phyloP scores from a whole-genome alignment of 495 filamentous ascomycete species.

The Hyaloscypha variabilis region DNA sequence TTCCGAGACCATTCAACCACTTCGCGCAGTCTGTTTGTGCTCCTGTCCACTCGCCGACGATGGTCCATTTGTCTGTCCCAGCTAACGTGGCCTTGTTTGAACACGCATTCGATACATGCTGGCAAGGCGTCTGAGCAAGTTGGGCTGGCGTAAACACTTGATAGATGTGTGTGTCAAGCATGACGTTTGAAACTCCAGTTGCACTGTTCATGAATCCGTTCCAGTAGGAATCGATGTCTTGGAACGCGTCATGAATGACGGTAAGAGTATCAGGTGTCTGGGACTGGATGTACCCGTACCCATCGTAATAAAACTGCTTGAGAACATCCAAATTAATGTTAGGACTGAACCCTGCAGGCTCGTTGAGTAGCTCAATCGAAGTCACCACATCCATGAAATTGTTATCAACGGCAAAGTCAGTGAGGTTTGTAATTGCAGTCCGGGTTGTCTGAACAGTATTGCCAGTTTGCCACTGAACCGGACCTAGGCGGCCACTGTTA shows the following conservation, averaged over 20 bases:
- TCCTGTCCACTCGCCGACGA: conserved; percentile 72
- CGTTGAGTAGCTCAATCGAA: conserved; percentile 74
- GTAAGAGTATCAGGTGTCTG: conserved; percentile 57
- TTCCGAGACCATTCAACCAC: conserved; percentile 69
- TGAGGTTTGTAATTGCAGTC: conserved; percentile 58
- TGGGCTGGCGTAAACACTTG: conserved; percentile 66
- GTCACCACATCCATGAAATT: conserved; percentile 60
- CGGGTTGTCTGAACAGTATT: conserved; percentile 59
- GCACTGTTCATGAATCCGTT: conserved; percentile 68
- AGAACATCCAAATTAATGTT: conserved; percentile 53
- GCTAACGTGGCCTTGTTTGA: conserved; percentile 48
- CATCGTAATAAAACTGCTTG: conserved; percentile 66
- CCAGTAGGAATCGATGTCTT: conserved; percentile 61
- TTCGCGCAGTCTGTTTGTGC: conserved; percentile 77
- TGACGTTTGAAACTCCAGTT: conserved; percentile 58
- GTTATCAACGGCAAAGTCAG: conserved; percentile 59
- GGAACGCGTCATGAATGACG: conserved; percentile 71
- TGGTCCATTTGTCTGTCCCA: conserved; percentile 67
- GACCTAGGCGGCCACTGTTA: conserved; percentile 69
- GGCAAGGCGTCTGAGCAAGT: conserved; percentile 47
- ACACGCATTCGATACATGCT: conserved; percentile 57
- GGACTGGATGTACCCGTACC: conserved; percentile 55
- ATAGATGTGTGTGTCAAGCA: conserved; percentile 72
- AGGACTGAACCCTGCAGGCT: conserved; percentile 51
- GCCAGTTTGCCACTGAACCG: conserved; percentile 64